phyloP scores from a whole-genome alignment of 2,329 filamentous ascomycete genomes.

The Nigrospora oryzae region DNA sequence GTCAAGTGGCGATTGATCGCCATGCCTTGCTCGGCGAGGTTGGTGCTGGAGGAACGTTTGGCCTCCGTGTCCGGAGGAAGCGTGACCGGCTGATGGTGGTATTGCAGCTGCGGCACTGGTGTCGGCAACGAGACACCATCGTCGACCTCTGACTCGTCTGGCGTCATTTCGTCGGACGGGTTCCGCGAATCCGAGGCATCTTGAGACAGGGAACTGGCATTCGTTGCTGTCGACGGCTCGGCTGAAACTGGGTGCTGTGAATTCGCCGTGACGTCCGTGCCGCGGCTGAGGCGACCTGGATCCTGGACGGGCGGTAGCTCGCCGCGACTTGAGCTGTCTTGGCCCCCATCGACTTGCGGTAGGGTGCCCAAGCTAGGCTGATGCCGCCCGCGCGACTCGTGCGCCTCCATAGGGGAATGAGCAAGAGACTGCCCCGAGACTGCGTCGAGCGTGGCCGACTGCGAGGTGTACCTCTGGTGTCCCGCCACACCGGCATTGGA shows the following conservation, averaged over 20 bases:
- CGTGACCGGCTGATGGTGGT: conserved; percentile 43
- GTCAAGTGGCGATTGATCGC: conserved; percentile 55
- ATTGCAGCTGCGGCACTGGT: conserved; percentile 50
- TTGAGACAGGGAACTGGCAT: conserved; percentile 46
- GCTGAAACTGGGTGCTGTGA: conserved; percentile 40
- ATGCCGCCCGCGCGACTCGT: too few relatives aligned
- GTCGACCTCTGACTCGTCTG: conserved; percentile 41
- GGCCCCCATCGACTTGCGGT: not conserved
- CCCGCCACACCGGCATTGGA: not conserved
- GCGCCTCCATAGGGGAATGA: too few relatives aligned
- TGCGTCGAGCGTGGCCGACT: not conserved
- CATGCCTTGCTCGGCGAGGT: conserved; percentile 39
- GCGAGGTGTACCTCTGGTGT: not conserved
- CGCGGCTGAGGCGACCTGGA: conserved; percentile 36
- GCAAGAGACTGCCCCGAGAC: too few relatives aligned
- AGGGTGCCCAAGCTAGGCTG: not conserved
- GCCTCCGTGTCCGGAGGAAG: conserved; percentile 29
- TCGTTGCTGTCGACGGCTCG: conserved; percentile 46
- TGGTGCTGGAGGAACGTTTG: conserved; percentile 40
- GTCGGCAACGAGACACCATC: conserved; percentile 30
- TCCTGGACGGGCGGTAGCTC: conserved; percentile 14
- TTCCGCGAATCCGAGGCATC: conserved; percentile 35
- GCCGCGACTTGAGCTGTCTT: conserved; percentile 11
- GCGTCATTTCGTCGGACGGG: conserved; percentile 33
- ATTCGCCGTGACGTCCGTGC: conserved; percentile 42